Base-by-base conservation (phyloP, 768 basidiomycete genomes). In the Cyclocybe cylindracea region DNA sequence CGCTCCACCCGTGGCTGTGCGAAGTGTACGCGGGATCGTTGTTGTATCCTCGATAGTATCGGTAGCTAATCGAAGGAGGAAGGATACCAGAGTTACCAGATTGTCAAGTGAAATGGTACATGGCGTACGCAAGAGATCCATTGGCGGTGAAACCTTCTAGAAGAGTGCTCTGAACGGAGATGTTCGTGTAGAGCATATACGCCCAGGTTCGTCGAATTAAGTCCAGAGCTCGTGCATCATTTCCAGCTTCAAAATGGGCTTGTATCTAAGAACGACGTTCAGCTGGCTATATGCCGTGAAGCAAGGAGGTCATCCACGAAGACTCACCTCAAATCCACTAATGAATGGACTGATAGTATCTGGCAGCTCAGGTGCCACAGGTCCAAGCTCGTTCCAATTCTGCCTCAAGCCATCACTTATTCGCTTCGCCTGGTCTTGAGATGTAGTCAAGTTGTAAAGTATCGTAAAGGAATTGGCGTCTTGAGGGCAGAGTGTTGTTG, bases 271-370 rank as follows among this genome's bases (percentile, higher is more conserved):
- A 34, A 44, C 3, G 36, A 29, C 46, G 31, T 41, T 37, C 16
- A 14, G 18, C 5, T 32, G 16, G 32, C 19, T 37, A 49, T 34
- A 7, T 19, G 3, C 38, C 41, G 13, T 33, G 32, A 51, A 2
- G 24, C 24, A 36, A 10, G 31, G 7, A 45, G 4, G 37, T 8
- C 34, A 11, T n/a, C 5, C 16, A 39, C 6, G 7, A 33, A 35
- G 14, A 51, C 71, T n/a, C 39, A 79, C 80, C 75, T 84, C 82
- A 45, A 82, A 77, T 5, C 81, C 79, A 45, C 76, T 69, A 9
- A 84, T 82, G 55, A 84, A 85, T 3, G 83, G 83, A 52, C 77
- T 78, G 41, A 85, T 80, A 1, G 80, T 84, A 54, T 81, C 80
- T 0, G 79, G 79, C 5, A 85, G 63, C 59, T 85, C 82, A 0